Conservation (phyloP, 2,329 filamentous ascomycete species). For the Mycosphaerelloides madeirae region DNA sequence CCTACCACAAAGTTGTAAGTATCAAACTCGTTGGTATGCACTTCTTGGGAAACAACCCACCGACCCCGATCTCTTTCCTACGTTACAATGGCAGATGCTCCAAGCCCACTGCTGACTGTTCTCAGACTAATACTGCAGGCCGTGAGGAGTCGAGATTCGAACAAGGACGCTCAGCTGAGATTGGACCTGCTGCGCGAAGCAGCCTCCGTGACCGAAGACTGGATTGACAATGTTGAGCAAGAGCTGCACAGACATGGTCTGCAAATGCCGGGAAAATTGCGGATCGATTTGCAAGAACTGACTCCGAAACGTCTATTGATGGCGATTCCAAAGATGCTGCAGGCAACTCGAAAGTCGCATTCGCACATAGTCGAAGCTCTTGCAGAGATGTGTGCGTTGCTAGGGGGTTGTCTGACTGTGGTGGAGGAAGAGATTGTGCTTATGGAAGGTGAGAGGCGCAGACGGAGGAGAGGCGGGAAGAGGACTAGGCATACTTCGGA, state of each 20-base stretch:
- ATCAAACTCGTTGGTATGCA: too few relatives aligned
- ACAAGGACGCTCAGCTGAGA: slow-evolving; percentile 1
- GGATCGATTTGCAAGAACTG: too few relatives aligned
- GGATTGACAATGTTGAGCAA: not conserved
- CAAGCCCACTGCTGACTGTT: not conserved
- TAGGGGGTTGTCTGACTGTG: slow-evolving; percentile 1
- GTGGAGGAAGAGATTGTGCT: slow-evolving; percentile 5
- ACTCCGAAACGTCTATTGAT: too few relatives aligned
- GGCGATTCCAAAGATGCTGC: too few relatives aligned
- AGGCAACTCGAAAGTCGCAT: too few relatives aligned
- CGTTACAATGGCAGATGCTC: too few relatives aligned
- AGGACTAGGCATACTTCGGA: too few relatives aligned
- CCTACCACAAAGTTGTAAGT: too few relatives aligned
- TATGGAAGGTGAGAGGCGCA: slow-evolving; percentile 2
- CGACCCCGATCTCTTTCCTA: too few relatives aligned
- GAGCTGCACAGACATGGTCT: slow-evolving; percentile 1
- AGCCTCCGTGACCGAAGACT: slow-evolving; percentile 1
- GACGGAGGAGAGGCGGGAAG: not conserved
- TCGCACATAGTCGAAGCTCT: too few relatives aligned
- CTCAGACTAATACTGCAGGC: slow-evolving; percentile 4
- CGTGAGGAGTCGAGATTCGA: not conserved
- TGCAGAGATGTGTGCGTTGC: slow-evolving; percentile 1
- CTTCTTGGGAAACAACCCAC: too few relatives aligned
- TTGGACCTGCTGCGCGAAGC: slow-evolving; percentile 8
- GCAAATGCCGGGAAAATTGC: not conserved